Conservation (phyloP, 805 yeast genomes). For the Sugiyamaella smithiae region DNA sequence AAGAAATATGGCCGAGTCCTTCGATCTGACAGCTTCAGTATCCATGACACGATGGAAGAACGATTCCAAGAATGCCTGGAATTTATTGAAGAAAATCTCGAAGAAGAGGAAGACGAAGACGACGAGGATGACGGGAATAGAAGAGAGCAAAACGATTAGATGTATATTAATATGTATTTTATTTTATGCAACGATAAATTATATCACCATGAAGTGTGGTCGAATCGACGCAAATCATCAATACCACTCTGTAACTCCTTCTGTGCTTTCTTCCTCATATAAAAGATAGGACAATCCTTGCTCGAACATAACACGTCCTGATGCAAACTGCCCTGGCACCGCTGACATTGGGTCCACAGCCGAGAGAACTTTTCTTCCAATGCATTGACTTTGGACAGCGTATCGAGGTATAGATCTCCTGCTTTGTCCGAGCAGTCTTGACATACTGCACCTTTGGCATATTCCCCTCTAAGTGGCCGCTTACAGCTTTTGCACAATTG, state of each 20-base stretch:
- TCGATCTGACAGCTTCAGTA: constrained; percentile 65
- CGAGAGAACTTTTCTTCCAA: constrained; percentile 80
- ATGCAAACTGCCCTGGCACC: constrained; percentile 94
- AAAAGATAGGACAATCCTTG: constrained; percentile 95
- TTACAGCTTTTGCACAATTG: constrained; percentile 88
- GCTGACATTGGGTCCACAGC: constrained; percentile 96
- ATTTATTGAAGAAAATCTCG: constrained; percentile 47
- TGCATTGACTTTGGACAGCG: constrained; percentile 73
- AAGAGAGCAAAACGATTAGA: neutral
- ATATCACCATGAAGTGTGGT: constrained; percentile 38
- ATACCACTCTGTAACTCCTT: constrained; percentile 62
- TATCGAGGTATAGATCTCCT: constrained; percentile 76
- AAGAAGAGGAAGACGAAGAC: constrained; percentile 17
- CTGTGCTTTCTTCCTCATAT: constrained; percentile 88
- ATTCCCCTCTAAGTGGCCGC: constrained; percentile 58
- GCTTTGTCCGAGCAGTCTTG: constrained; percentile 69
- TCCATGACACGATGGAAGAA: constrained; percentile 74
- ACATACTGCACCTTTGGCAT: constrained; percentile 73
- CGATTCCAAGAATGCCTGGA: constrained; percentile 83
- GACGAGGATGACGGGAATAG: neutral
- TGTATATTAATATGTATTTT: constrained; percentile 1
- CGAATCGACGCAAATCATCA: constrained; percentile 63
- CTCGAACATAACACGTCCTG: constrained; percentile 94
- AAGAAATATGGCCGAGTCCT: constrained; percentile 89
- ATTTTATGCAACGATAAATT: neutral